Conservation (phyloP, 352 stramenopile genomes). For the Globisporangium splendens region DNA sequence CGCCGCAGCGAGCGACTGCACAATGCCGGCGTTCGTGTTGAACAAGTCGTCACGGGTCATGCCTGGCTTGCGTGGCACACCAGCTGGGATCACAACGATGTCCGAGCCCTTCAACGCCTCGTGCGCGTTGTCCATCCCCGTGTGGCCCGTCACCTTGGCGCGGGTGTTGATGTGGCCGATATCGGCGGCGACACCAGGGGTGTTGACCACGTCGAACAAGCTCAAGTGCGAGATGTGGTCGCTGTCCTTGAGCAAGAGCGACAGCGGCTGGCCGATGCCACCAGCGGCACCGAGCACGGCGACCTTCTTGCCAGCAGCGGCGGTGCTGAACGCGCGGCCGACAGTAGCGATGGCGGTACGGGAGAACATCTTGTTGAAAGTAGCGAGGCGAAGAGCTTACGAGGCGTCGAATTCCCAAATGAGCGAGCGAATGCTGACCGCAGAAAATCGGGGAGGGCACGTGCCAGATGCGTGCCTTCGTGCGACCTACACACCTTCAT, state of each 20-base stretch:
- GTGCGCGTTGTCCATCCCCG: constrained; percentile 77
- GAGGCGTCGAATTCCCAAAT: constrained; percentile 18
- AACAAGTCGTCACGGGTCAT: constrained; percentile 96
- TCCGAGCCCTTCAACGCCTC: constrained; percentile 81
- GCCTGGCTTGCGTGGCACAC: constrained; percentile 98
- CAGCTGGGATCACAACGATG: constrained; percentile 98
- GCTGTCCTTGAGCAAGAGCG: constrained; percentile 97
- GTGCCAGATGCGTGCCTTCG: constrained; percentile 3
- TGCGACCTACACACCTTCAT: neutral
- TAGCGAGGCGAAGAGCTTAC: neutral
- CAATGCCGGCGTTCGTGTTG: constrained; percentile 96
- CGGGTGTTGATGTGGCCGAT: constrained; percentile 92
- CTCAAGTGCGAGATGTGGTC: constrained; percentile 94
- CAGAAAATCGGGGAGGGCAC: constrained; percentile 9
- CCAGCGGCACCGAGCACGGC: constrained; percentile 92
- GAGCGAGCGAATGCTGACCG: constrained; percentile 8
- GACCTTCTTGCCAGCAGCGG: constrained; percentile 70
- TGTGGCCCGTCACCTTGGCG: constrained; percentile 67
- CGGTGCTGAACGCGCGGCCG: constrained; percentile 51
- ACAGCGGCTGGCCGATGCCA: constrained; percentile 98
- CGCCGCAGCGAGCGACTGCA: constrained; percentile 93
- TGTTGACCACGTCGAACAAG: constrained; percentile 98
- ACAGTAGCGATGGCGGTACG: constrained; percentile 20
- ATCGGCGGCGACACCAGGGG: constrained; percentile 97
- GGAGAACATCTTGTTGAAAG: constrained; percentile 15